These are phyloP conservation scores for Fusarium annulatum DNA, from an alignment of 2,329 filamentous ascomycete species.

Conservation along the genomic window DNA sequence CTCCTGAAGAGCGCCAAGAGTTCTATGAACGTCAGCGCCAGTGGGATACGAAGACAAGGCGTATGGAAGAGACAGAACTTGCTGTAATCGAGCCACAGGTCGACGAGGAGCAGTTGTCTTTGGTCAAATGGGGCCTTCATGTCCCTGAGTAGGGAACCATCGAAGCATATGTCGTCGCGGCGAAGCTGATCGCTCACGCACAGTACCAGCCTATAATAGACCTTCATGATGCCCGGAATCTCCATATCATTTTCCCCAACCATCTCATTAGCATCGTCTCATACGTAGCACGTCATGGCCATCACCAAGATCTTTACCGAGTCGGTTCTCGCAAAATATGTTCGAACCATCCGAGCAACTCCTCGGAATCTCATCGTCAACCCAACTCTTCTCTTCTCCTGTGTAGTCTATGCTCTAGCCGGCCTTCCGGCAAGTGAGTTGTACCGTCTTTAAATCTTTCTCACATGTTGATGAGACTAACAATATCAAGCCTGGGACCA, in stretches of 20 bases:
- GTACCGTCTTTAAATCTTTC: background rate
- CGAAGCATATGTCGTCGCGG: slow-evolving; percentile 17
- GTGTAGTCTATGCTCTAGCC: background rate
- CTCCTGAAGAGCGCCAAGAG: background rate
- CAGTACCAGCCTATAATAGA: too few relatives aligned
- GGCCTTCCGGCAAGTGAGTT: background rate
- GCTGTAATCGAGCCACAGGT: background rate
- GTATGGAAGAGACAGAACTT: background rate
- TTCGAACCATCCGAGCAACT: background rate
- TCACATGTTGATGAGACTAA: accelerated
- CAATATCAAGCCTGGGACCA: background rate
- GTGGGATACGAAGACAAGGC: background rate
- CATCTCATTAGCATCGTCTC: background rate
- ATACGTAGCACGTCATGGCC: background rate
- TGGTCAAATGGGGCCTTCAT: slow-evolving; percentile 4
- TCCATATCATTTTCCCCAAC: background rate
- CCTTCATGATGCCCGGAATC: background rate
- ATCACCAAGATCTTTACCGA: background rate
- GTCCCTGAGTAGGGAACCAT: slow-evolving; percentile 22
- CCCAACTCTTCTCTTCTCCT: background rate
- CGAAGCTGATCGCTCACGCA: background rate
- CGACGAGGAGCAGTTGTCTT: background rate
- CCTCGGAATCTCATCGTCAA: background rate
- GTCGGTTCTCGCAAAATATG: background rate
- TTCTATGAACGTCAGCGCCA: background rate